Evolutionary conservation across 148 eudicot genomes (phyloP).

Genomic region (Vaccinium vitisidaea): DNA sequence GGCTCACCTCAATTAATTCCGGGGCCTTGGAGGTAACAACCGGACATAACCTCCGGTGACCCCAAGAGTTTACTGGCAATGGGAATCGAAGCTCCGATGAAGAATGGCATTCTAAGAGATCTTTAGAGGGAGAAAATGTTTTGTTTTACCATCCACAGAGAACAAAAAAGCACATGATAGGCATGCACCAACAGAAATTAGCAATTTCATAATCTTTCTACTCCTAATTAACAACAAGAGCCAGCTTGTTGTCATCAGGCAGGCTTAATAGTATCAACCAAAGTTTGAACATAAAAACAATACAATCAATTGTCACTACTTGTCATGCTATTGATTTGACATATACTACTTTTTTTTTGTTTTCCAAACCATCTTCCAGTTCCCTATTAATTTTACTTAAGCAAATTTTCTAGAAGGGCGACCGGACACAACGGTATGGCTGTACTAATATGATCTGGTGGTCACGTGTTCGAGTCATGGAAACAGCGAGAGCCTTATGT

Average conservation of each 20-base stretch:
- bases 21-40: too few relatives aligned
- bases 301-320: background rate
- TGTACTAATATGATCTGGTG: background rate
- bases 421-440: background rate
- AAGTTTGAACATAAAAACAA: background rate
- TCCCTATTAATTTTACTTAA: too few relatives aligned
- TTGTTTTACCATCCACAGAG: conserved; percentile 2
- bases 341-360: too few relatives aligned
- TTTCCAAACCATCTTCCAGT: too few relatives aligned
- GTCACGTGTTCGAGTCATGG: background rate
- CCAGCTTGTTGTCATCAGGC: background rate
- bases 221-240: background rate
- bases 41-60: too few relatives aligned
- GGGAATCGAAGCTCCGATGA: too few relatives aligned
- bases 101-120: background rate
- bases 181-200: background rate
- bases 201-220: background rate
- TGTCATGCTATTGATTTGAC: background rate
- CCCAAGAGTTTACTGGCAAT: too few relatives aligned
- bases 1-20: too few relatives aligned
- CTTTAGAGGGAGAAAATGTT: background rate
- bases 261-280: background rate
- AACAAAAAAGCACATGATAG: background rate
- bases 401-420: background rate
- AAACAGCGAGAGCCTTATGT: background rate